Base-by-base conservation (phyloP, 1,284 basidiomycete genomes). In the Cutaneotrichosporon cavernicola region DNA sequence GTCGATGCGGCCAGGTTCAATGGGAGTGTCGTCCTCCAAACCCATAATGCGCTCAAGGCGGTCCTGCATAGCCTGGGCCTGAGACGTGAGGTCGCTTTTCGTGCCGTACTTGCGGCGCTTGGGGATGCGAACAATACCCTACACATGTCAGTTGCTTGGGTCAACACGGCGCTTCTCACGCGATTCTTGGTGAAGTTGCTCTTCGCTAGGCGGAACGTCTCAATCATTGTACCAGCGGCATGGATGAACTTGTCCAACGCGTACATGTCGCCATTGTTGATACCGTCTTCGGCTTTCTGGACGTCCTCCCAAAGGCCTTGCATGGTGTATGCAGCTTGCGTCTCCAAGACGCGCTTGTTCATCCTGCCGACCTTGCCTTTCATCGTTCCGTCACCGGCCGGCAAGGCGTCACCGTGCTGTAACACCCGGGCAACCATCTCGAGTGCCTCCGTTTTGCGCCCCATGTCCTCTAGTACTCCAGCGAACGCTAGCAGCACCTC, bases 401-500 rank as follows among this genome's bases (percentile, higher is more conserved):
- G 60, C 62, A 66, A 52, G 58, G 65, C 57, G 65, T 69, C 50
- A 49, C 58, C 59, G 21, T 34, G 53, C 9, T 72, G 66, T 6
- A 74, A 69, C 31, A 73, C 71, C 84, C 95, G 88, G 62, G 91
- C 89, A 4, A 97, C 91, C 1, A 96, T 81, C 26, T 91, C 88
- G 0, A 97, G 83, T 0, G 95, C 95, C 74, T 89, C 89, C 18
- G 88, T 83, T 4, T 90, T 88, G 69, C 93, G 86, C 50, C 89
- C 88, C 68, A 90, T 80, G 21, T 81, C 78, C 76, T 98, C 96
- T 67, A 92, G 91, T 21, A 95, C 87, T 65, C 91, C 90, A 0
- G 95, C 95, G 0, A 97, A 84, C 69, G 90, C 89, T 85, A 94
- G 88, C 76, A 91, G 91, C 8, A 88, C 88, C 32, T 94, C 90